phyloP scores from a whole-genome alignment of 441 rosid species.

The Pelargonium citronellum region DNA sequence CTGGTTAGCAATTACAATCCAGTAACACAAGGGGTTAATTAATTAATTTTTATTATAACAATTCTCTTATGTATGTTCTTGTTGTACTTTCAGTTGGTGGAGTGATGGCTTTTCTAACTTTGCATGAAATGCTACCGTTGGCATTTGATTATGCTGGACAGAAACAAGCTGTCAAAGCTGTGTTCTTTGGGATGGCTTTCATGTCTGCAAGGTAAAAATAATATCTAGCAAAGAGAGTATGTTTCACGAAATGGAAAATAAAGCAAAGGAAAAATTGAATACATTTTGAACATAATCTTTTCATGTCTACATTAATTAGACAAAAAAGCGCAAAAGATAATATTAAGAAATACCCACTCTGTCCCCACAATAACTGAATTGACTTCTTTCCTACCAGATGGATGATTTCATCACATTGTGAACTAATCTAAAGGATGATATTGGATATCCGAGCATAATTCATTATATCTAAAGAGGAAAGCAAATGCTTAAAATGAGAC shows the following conservation, averaged over 20 bases:
- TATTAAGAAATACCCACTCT: too few species aligned
- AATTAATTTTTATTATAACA: not conserved
- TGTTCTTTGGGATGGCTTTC: slow-evolving; percentile 95
- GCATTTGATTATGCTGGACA: slow-evolving; percentile 99
- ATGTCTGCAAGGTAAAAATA: slow-evolving; percentile 90
- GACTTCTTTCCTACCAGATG: too few species aligned
- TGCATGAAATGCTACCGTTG: slow-evolving; percentile 97
- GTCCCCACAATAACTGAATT: too few species aligned
- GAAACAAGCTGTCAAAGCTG: slow-evolving; percentile 97
- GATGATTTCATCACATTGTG: too few species aligned
- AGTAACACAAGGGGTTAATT: slow-evolving; percentile 3
- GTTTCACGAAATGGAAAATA: not conserved
- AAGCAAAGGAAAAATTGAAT: not conserved
- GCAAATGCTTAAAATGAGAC: too few species aligned
- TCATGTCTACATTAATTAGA: not conserved
- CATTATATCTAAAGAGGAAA: too few species aligned
- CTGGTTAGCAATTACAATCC: slow-evolving; percentile 46
- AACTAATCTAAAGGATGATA: too few species aligned
- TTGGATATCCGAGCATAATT: too few species aligned
- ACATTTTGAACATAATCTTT: not conserved
- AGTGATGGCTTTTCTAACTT: slow-evolving; percentile 95
- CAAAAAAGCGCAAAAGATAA: not conserved
- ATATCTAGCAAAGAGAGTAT: not conserved
- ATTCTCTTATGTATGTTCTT: not conserved
- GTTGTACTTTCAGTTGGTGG: slow-evolving; percentile 73